Evolutionary conservation across 2,329 filamentous ascomycete genomes (phyloP).

Genomic region (Aspergillus candidus): DNA sequence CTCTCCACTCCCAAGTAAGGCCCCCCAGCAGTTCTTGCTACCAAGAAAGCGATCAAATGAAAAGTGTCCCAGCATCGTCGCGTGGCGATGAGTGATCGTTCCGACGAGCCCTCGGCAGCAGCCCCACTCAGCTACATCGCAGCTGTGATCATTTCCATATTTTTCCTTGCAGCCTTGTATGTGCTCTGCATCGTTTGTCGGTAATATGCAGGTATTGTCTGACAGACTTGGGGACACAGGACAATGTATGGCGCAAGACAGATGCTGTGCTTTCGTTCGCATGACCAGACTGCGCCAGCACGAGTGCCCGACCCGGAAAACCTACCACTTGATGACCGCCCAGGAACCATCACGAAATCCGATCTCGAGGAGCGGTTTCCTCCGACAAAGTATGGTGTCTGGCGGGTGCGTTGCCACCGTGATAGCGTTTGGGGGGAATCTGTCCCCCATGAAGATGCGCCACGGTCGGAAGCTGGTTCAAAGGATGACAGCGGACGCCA

Average conservation of each 20-base stretch:
- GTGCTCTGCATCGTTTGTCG: background rate
- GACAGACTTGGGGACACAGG: no score
- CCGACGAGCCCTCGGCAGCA: conserved; percentile 5
- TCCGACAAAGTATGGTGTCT: conserved; percentile 9
- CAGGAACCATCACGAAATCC: conserved; percentile 3
- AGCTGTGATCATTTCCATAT: conserved; percentile 12
- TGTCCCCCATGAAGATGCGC: background rate
- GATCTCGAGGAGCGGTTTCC: conserved; percentile 14
- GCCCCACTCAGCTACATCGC: conserved; percentile 15
- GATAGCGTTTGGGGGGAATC: no score
- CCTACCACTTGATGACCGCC: conserved; percentile 4
- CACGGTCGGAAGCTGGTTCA: background rate
- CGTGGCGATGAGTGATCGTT: no score
- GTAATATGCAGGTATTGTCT: no score
- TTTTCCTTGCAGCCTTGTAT: conserved; percentile 15
- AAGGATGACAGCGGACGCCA: no score
- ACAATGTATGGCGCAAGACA: no score
- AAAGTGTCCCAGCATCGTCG: no score
- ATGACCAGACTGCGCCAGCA: no score
- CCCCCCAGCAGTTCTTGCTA: no score
- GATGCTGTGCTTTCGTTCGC: no score
- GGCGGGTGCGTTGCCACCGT: conserved; percentile 2
- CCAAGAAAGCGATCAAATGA: background rate
- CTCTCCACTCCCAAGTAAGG: no score
- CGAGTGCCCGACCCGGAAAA: conserved; percentile 7